A percentile compares a stretch with the other conserved stretches of the same genome.
These are phyloP conservation scores for Amaranthus hypochondriacus DNA, from an alignment of 148 eudicot genomes.

Conservation along the genomic window DNA sequence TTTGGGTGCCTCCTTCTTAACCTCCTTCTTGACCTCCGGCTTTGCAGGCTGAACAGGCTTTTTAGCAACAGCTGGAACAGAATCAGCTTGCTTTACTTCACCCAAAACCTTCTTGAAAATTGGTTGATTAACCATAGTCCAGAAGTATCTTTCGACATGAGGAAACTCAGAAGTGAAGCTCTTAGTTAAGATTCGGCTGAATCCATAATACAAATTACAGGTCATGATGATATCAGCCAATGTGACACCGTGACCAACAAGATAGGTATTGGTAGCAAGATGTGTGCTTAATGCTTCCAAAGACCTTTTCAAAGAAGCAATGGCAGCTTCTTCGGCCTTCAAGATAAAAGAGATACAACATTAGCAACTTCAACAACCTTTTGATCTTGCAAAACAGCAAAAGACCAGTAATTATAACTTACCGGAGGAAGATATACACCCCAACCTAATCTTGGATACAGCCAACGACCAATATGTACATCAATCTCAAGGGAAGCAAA, in stretches of 20 bases:
- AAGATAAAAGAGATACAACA: background rate
- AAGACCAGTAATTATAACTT: background rate
- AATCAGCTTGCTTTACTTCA: slow-evolving; percentile 45
- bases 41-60: slow-evolving; percentile 43
- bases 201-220: slow-evolving; percentile 45
- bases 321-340: slow-evolving; percentile 65
- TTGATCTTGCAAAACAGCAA: background rate
- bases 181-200: slow-evolving; percentile 45
- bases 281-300: slow-evolving; percentile 57
- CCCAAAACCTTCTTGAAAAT: slow-evolving; percentile 61
- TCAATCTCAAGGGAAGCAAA: slow-evolving; percentile 57
- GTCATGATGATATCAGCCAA: slow-evolving; percentile 66
- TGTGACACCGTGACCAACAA: slow-evolving; percentile 62
- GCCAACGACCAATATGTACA: slow-evolving; percentile 34
- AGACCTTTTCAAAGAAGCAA: slow-evolving; percentile 55
- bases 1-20: slow-evolving; percentile 45
- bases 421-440: slow-evolving; percentile 39
- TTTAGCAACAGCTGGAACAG: slow-evolving; percentile 50
- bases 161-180: slow-evolving; percentile 74
- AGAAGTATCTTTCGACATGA: slow-evolving; percentile 73
- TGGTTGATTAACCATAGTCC: slow-evolving; percentile 81
- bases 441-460: slow-evolving; percentile 38
- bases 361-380: background rate
- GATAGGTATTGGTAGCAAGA: slow-evolving; percentile 59
- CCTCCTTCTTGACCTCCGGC: slow-evolving; percentile 39